Base-by-base conservation (phyloP, 768 basidiomycete species). In the Phallus indusiatus region DNA sequence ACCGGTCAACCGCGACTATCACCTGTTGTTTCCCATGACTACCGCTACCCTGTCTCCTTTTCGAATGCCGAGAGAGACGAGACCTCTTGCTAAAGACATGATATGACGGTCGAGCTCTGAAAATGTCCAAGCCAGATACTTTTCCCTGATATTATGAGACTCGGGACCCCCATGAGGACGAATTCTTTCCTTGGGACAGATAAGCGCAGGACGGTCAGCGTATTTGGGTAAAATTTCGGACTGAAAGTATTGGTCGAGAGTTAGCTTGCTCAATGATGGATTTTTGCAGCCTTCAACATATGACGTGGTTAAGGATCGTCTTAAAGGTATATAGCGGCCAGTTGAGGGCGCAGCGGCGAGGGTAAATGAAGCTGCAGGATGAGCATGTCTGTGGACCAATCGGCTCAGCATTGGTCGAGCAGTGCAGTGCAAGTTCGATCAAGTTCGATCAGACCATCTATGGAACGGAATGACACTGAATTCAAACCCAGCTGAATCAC, bases 11-110 rank as follows among this genome's bases (percentile, higher is more conserved):
- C 14, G 46, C 22, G 24, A 2, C 55, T 63, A 73, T 36, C 63
- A 88, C 90, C 90, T 92, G 60, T 81, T 87, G 61, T 91, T 93
- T 5, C 89, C 90, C 88, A 92, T 89, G 42, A 91, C 71, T 7
- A 90, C 86, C 0, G 79, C 90, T 20, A 92, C 82, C 8, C 90
- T 75, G 63, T 90, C 88, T 0, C 90, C 90, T 67, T 80, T 85
- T 67, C 74, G 72, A 4, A 93, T 83, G 16, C 88, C 88, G 72
- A 91, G 71, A 1, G 70, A 70, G 14, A 90, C 60, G 18, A 93
- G 73, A 0, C 90, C 90, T 52, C 86, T 74, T 1, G 90, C 82
- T 6, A 88, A 75, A 3, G 88, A 84, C 47, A 76, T 71, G 47
- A 88, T 81, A 63, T 88, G 82, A 47, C 71, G 65, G 63, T 85